Conservation (phyloP, 768 basidiomycete species). For the Leccinum uliginosum region DNA sequence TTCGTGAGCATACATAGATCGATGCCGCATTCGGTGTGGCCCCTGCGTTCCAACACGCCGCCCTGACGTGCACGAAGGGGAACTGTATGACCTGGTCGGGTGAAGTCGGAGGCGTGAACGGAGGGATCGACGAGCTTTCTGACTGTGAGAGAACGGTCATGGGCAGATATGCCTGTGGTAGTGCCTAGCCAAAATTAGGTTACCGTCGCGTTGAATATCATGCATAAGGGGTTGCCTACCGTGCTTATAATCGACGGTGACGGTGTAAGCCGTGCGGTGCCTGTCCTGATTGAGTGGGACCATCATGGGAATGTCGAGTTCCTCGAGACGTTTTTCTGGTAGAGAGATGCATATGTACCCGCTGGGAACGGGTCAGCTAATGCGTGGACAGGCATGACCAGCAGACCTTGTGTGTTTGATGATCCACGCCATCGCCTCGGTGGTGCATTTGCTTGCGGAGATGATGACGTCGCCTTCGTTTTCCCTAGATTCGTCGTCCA, state of each 20-base stretch:
- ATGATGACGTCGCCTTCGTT: constrained; percentile 98
- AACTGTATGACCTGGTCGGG: constrained; percentile 92
- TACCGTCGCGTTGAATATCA: not conserved
- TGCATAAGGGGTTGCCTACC: constrained; percentile 40
- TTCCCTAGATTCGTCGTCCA: constrained; percentile 95
- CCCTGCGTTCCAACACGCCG: constrained; percentile 81
- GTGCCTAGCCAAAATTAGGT: constrained; percentile 49
- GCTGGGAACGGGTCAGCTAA: constrained; percentile 39
- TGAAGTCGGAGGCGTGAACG: constrained; percentile 64
- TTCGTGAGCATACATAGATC: constrained; percentile 80
- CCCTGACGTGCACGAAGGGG: constrained; percentile 84
- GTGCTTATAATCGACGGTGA: constrained; percentile 91
- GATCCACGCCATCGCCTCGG: constrained; percentile 99
- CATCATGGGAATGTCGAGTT: constrained; percentile 90
- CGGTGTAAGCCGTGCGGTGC: constrained; percentile 90
- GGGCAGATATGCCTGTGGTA: constrained; percentile 94
- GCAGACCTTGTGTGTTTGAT: constrained; percentile 90
- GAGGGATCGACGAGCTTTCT: constrained; percentile 70
- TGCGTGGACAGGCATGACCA: not conserved
- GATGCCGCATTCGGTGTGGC: constrained; percentile 89
- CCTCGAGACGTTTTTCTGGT: constrained; percentile 67
- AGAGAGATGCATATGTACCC: constrained; percentile 93
- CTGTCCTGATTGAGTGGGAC: constrained; percentile 85
- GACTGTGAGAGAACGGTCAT: constrained; percentile 87
- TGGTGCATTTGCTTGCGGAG: constrained; percentile 77